Evolutionary conservation across 306 rosid genomes (phyloP), one percentile per base, ranked within the genome.

Genomic region (Arachis hypogaea): DNA sequence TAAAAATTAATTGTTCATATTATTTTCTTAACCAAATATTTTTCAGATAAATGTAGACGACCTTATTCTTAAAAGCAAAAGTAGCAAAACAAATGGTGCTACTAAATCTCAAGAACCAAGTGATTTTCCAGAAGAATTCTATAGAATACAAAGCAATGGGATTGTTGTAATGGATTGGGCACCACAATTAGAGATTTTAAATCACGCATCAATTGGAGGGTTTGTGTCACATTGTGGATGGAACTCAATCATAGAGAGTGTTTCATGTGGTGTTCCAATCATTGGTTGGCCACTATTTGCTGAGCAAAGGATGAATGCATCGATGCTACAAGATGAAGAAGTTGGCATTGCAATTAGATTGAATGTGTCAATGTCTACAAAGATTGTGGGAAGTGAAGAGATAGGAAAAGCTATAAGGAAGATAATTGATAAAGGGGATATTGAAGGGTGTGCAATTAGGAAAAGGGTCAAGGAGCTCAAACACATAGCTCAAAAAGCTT

Each of bases 271-370:
- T 12, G 54, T 64, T 0, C 69, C 54, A 18, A 64, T 44, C 7
- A 33, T 64, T 42, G 36, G n/a, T 2, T 64, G 69, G 54, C 69
- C 69, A 9, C 36, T 43, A 7, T 64, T 43, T 43, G 38, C 38
- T 7, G 69, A 64, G 2, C 69, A 64, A 18, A 64, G 9, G 69
- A 64, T 64, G 69, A 64, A 64, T 43, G 69, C 69, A 7, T n/a
- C 54, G 9, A 16, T 64, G 38, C 44, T 59, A 33, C 4, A 33
- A 1, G 36, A 2, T 6, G 69, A 64, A 52, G 49, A 64, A 16
- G n/a, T 28, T 9, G 69, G 69, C 5, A 9, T 43, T 6, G 54
- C 33, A 4, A 38, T 64, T 9, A 28, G 69, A 9, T n/a, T 44
- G 5, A 5, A 64, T 51, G 69, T 18, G 40, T 4, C 44, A 33